A percentile compares a stretch with the other conserved stretches of the same genome.
phyloP scores from a whole-genome alignment of 2,329 filamentous ascomycete genomes.

The Chaetomium olivaceum region DNA sequence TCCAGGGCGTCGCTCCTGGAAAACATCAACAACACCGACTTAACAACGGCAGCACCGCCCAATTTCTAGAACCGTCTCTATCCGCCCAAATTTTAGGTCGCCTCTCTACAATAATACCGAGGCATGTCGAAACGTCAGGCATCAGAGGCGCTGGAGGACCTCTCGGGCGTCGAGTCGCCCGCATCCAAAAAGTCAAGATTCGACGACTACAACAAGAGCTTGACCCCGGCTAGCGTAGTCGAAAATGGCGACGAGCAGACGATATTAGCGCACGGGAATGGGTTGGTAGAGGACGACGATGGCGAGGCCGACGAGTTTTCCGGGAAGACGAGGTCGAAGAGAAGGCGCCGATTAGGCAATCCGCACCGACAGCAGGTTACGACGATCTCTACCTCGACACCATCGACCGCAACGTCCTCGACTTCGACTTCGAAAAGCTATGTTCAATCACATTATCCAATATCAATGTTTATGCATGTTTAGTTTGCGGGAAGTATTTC shows the following conservation, averaged over 20 bases:
- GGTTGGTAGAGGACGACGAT: constrained; percentile 30
- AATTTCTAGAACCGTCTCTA: background rate
- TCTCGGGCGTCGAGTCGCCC: constrained; percentile 54
- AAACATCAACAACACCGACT: constrained; percentile 10
- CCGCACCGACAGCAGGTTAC: constrained; percentile 82
- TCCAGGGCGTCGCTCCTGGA: constrained; percentile 4
- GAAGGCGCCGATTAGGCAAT: constrained; percentile 63
- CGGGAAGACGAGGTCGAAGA: constrained; percentile 42
- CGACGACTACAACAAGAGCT: constrained; percentile 44
- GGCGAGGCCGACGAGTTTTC: constrained; percentile 32
- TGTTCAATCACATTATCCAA: constrained; percentile 95
- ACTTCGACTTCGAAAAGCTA: constrained; percentile 98
- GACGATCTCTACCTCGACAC: constrained; percentile 97
- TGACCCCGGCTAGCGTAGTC: constrained; percentile 32
- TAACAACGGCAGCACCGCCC: background rate
- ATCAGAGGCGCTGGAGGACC: constrained; percentile 60
- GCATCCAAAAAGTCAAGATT: constrained; percentile 59
- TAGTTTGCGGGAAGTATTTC: constrained; percentile 97
- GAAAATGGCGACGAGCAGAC: constrained; percentile 31
- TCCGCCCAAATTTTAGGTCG: background rate
- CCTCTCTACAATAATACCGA: background rate
- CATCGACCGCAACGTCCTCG: constrained; percentile 86
- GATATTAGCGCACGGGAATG: constrained; percentile 27
- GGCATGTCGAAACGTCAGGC: constrained; percentile 55
- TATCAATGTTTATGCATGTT: constrained; percentile 97